Base-by-base conservation (phyloP, 257 asterid genomes). In the Solanum raphanifolium region DNA sequence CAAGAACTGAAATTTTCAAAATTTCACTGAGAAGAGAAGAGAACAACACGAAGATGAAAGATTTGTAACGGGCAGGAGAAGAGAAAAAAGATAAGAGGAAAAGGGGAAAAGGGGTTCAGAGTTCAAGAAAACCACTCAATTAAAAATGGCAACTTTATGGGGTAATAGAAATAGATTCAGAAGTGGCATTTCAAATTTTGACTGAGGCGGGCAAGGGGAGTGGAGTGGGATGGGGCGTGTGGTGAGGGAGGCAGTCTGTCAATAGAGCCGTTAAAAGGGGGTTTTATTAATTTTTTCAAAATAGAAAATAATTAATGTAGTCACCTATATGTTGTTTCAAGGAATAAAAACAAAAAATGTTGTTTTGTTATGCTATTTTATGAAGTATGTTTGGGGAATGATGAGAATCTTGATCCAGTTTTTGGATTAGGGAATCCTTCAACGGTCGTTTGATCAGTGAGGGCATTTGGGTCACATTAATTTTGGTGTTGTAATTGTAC, bases 251-350 rank as follows among this genome's bases (percentile, higher is more conserved):
- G 32, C 66, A 65, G 87, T 72, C 90, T 92, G 72, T 88, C 87
- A 92, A 93, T 90, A 87, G 91, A 91, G 94, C 96, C 96, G 98
- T 94, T 94, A 90, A 58, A 87, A 82, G 62, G 87, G 18, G 34
- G 87, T 65, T 52, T 84, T 36, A 27, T 46, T 41, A 27, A 55
- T 84, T 69, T 72, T 83, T 74, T 75, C 71, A 78, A 79, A 35
- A 58, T 43, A 36, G 23, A 34, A 84, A 43, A 58, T 20, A 90
- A 89, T 88, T 35, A 87, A 87, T 90, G 81, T 71, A 89, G 91
- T 88, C 92, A 88, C 91, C 43, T 75, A 35, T 20, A 39, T 85
- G 36, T 66, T 85, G 81, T 68, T 71, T 66, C 3, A 3, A 85
- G 27, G 58, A 66, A 85, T 62, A 85, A 65, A 46, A 16, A 38